Conservation (phyloP, 2,329 filamentous ascomycete genomes). For the Sporothrix luriei region DNA sequence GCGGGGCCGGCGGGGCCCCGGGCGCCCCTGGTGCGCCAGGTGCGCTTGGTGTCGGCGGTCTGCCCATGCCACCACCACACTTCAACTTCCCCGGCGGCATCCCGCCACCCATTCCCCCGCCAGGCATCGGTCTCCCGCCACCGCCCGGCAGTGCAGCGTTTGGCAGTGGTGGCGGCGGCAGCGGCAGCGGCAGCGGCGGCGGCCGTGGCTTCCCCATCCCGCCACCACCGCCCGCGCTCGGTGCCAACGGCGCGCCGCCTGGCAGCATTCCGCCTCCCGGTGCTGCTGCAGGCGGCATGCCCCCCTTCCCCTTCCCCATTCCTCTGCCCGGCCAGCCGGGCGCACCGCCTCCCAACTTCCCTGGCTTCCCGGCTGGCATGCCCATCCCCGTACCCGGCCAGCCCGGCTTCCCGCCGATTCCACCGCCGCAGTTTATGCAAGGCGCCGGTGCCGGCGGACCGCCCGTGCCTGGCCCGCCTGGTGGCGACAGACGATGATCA, state of each 20-base stretch:
- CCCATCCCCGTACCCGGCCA: slow-evolving; percentile 42
- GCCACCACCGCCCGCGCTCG: slow-evolving; percentile 50
- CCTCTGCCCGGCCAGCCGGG: slow-evolving; percentile 24
- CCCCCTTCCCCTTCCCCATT: slow-evolving; percentile 1
- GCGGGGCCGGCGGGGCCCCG: slow-evolving; percentile 24
- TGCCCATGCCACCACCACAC: slow-evolving; percentile 47
- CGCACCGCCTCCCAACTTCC: slow-evolving; percentile 39
- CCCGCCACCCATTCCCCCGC: slow-evolving; percentile 38
- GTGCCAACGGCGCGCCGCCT: slow-evolving; percentile 33
- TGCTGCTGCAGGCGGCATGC: slow-evolving; percentile 10
- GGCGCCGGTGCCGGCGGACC: slow-evolving; percentile 46
- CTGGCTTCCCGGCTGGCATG: slow-evolving; percentile 46
- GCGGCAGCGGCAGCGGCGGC: slow-evolving; percentile 13
- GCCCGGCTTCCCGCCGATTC: slow-evolving; percentile 46
- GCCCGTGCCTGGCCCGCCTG: slow-evolving; percentile 33
- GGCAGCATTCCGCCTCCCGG: neutral
- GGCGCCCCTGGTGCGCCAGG: slow-evolving; percentile 52
- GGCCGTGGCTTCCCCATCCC: slow-evolving; percentile 44
- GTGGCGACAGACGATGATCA: slow-evolving; percentile 42
- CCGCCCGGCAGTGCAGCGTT: slow-evolving; percentile 32
- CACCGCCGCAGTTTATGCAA: slow-evolving; percentile 43
- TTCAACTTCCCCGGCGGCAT: slow-evolving; percentile 44
- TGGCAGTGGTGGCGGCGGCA: slow-evolving; percentile 11
- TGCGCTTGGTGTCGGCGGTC: slow-evolving; percentile 53
- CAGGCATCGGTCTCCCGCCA: slow-evolving; percentile 35